Conservation (phyloP, 805 yeast species). For the Yarrowia divulgata region DNA sequence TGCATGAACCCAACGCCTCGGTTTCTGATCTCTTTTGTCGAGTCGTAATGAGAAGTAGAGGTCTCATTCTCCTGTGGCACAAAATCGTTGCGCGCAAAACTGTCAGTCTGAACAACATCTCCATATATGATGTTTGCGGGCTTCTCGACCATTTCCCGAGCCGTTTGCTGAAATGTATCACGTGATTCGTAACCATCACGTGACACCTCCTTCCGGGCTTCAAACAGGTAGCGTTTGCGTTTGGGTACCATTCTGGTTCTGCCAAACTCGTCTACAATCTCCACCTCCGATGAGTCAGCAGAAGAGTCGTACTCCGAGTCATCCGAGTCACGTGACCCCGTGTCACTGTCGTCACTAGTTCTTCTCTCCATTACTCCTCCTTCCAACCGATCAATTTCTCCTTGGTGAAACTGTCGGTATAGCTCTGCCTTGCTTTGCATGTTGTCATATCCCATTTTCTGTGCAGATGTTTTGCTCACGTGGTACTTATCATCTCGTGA, state of each 20-base stretch:
- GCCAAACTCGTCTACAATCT: conserved; percentile 34
- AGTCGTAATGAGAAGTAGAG: neutral
- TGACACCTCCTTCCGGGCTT: conserved; percentile 2
- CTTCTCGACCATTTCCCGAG: conserved; percentile 18
- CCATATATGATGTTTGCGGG: conserved; percentile 5
- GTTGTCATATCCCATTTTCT: conserved; percentile 8
- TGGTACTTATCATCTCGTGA: neutral
- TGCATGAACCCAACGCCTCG: conserved; percentile 32
- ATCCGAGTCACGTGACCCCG: neutral
- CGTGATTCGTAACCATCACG: conserved; percentile 9
- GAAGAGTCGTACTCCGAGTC: neutral
- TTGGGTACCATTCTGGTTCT: conserved; percentile 17
- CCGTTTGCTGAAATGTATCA: neutral
- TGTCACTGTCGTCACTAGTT: neutral
- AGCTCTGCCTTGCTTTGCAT: conserved; percentile 11
- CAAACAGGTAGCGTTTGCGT: conserved; percentile 16
- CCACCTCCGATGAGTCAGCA: conserved; percentile 1
- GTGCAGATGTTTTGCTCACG: neutral
- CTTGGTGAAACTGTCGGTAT: conserved; percentile 1
- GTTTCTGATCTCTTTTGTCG: conserved; percentile 13
- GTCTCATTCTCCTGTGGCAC: neutral
- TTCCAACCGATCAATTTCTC: conserved; percentile 1
- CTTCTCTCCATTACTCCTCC: conserved; percentile 34
- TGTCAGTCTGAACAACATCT: conserved; percentile 11
- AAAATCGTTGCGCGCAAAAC: neutral